Conservation (phyloP, 2,329 filamentous ascomycete genomes). For the Cordyceps fumosorosea region DNA sequence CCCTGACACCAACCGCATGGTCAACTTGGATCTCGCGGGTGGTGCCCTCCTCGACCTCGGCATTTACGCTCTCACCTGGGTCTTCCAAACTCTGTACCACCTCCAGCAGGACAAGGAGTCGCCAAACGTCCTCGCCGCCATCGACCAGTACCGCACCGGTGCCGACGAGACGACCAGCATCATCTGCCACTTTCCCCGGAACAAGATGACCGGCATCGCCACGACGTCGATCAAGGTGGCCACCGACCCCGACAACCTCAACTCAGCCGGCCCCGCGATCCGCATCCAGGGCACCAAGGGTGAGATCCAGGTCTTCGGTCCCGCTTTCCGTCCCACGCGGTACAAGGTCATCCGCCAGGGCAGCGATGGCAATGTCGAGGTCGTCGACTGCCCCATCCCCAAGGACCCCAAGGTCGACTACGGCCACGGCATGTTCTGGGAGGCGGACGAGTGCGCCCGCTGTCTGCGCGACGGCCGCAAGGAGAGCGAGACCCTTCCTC, state of each 20-base stretch:
- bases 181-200: conserved; percentile 65
- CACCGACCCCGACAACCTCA: conserved; percentile 54
- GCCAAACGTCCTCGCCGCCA: conserved; percentile 61
- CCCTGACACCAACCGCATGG: conserved; percentile 63
- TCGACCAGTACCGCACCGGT: conserved; percentile 67
- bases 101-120: conserved; percentile 64
- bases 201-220: conserved; percentile 65
- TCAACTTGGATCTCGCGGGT: conserved; percentile 76
- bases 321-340: conserved; percentile 61
- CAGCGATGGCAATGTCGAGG: conserved; percentile 37
- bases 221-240: conserved; percentile 57
- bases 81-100: conserved; percentile 84
- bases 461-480: conserved; percentile 70
- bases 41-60: conserved; percentile 79
- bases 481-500: conserved; percentile 64
- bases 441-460: conserved; percentile 71
- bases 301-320: conserved; percentile 73
- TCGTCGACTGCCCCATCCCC: conserved; percentile 48
- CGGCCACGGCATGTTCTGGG: conserved; percentile 86
- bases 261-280: conserved; percentile 58
- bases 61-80: conserved; percentile 84
- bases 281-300: conserved; percentile 75
- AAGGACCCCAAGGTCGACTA: conserved; percentile 40
- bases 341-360: conserved; percentile 56
- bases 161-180: conserved; percentile 75